A percentile compares a stretch with the other conserved stretches of the same genome.
phyloP scores from a whole-genome alignment of 176 grass and related monocot species.

The Musa itinerans region DNA sequence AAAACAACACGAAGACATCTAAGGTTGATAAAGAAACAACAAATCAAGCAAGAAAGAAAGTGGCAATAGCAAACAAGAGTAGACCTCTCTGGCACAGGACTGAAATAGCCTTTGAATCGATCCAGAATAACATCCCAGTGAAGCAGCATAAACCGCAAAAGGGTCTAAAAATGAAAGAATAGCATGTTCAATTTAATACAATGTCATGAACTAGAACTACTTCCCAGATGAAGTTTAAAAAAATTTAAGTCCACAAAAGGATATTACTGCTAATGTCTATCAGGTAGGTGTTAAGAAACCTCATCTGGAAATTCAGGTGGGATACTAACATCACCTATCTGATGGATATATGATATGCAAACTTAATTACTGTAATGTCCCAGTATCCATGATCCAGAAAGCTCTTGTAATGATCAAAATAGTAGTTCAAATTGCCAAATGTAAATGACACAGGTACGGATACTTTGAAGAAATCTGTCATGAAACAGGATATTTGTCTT shows the following conservation, averaged over 20 bases:
- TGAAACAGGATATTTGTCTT: slow-evolving; percentile 24
- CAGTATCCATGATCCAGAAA: neutral
- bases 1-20: too few relatives aligned
- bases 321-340: neutral
- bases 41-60: too few relatives aligned
- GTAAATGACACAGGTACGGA: neutral
- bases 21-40: too few relatives aligned
- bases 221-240: too few relatives aligned
- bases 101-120: too few relatives aligned
- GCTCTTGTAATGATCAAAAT: neutral
- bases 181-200: neutral
- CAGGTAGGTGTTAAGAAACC: neutral
- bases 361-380: neutral
- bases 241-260: neutral
- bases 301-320: neutral
- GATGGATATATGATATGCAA: neutral
- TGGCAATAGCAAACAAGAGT: too few relatives aligned
- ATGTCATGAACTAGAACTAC: neutral
- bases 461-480: neutral
- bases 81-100: too few relatives aligned
- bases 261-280: neutral
- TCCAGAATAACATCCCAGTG: too few relatives aligned
- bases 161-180: too few relatives aligned
- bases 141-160: too few relatives aligned
- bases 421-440: neutral